A percentile compares a stretch with the other conserved stretches of the same genome.
phyloP scores from a whole-genome alignment of 805 yeast genomes.

The Yarrowia divulgata region DNA sequence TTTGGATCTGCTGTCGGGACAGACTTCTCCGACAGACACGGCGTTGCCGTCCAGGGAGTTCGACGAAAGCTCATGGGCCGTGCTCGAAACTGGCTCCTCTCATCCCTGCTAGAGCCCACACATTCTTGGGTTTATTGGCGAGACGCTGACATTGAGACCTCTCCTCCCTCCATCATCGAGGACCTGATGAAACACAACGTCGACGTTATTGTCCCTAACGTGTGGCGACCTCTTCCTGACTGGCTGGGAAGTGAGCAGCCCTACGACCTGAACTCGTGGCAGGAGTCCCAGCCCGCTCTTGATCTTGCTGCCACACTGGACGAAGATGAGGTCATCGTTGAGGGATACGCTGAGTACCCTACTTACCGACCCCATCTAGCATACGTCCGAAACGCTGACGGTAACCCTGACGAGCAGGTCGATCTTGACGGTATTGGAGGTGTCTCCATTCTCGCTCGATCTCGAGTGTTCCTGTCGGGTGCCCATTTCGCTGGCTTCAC shows the following conservation, averaged over 20 bases:
- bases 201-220: slow-evolving; percentile 97
- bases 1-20: slow-evolving; percentile 96
- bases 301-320: slow-evolving; percentile 61
- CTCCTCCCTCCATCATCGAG: slow-evolving; percentile 84
- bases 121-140: slow-evolving; percentile 99
- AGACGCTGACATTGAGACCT: slow-evolving; percentile 96
- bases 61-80: slow-evolving; percentile 95
- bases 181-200: slow-evolving; percentile 92
- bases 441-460: slow-evolving; percentile 88
- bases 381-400: slow-evolving; percentile 91
- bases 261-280: slow-evolving; percentile 96
- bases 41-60: slow-evolving; percentile 96
- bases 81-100: slow-evolving; percentile 92
- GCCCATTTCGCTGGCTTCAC: slow-evolving; percentile 97
- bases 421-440: slow-evolving; percentile 97
- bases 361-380: slow-evolving; percentile 99
- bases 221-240: slow-evolving; percentile 96
- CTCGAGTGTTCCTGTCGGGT: slow-evolving; percentile 83
- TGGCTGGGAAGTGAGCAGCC: slow-evolving; percentile 92
- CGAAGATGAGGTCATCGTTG: slow-evolving; percentile 96
- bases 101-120: slow-evolving; percentile 88
- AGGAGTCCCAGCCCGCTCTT: slow-evolving; percentile 78
- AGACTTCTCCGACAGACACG: slow-evolving; percentile 92
- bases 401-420: slow-evolving; percentile 86
- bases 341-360: slow-evolving; percentile 96